Conservation (phyloP, 768 basidiomycete species). For the Dentipellis sp. region DNA sequence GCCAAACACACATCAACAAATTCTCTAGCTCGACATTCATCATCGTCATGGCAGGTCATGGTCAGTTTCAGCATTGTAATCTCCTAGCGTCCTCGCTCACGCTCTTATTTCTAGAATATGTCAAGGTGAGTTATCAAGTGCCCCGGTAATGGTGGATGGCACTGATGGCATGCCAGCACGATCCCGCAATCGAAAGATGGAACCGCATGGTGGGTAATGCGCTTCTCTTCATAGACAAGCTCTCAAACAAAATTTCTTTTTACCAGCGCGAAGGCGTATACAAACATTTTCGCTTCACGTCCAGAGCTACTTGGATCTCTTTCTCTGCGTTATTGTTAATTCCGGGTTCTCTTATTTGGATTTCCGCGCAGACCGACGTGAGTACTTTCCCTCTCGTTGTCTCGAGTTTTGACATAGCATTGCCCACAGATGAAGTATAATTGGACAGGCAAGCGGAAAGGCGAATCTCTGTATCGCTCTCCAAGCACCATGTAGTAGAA, state of each 20-base stretch:
- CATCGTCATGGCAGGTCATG: conserved; percentile 54
- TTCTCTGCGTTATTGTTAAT: conserved; percentile 56
- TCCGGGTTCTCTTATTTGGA: conserved; percentile 45
- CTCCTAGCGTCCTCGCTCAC: neutral
- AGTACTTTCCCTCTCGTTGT: conserved; percentile 10
- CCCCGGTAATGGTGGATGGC: neutral
- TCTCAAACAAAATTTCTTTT: neutral
- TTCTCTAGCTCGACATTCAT: conserved; percentile 13
- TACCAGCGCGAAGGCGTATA: conserved; percentile 77
- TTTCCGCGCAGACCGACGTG: conserved; percentile 33
- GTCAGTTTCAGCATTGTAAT: conserved; percentile 24
- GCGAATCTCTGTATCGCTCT: conserved; percentile 24
- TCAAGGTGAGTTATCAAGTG: conserved; percentile 36
- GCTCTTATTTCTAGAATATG: conserved; percentile 32
- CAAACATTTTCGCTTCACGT: conserved; percentile 75
- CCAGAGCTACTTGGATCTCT: conserved; percentile 48
- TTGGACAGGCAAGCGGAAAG: conserved; percentile 43
- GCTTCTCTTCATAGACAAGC: neutral
- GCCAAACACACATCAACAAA: conserved; percentile 17
- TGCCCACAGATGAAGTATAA: conserved; percentile 40
- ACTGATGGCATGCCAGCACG: conserved; percentile 22
- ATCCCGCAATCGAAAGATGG: conserved; percentile 52
- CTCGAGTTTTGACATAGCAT: neutral
- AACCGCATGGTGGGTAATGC: conserved; percentile 39
- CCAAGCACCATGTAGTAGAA: too few species aligned